These are phyloP conservation scores for Neurospora terricola DNA, from an alignment of 495 filamentous ascomycete species.

Conservation along the genomic window DNA sequence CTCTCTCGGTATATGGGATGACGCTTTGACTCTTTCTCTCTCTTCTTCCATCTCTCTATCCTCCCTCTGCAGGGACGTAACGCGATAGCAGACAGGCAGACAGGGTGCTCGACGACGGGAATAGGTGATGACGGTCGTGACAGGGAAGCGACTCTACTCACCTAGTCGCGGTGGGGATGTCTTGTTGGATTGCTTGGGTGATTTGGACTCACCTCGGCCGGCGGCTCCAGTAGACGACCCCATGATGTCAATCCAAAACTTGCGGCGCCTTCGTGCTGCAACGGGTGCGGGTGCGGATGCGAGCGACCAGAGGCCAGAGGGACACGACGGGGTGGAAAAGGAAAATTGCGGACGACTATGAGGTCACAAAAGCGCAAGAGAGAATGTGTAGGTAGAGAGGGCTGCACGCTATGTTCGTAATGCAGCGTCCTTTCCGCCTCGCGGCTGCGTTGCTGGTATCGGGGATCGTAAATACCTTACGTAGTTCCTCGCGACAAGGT, in stretches of 20 bases:
- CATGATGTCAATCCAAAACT: slow-evolving; percentile 33
- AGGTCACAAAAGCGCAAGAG: slow-evolving; percentile 21
- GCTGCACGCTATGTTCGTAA: slow-evolving; percentile 11
- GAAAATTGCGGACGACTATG: slow-evolving; percentile 16
- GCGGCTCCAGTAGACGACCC: slow-evolving; percentile 24
- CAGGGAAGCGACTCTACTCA: slow-evolving; percentile 13
- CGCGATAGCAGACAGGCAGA: not conserved
- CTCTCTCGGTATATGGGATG: not conserved
- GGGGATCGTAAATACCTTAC: slow-evolving; percentile 16
- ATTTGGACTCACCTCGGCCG: slow-evolving; percentile 26
- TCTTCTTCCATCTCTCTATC: not conserved
- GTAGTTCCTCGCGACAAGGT: slow-evolving; percentile 14
- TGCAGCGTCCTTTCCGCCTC: slow-evolving; percentile 15
- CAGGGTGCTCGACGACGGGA: not conserved
- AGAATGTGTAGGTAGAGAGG: slow-evolving; percentile 13
- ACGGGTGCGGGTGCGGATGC: not conserved
- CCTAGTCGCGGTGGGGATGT: slow-evolving; percentile 24
- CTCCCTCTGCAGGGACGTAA: not conserved
- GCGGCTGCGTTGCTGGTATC: slow-evolving; percentile 7
- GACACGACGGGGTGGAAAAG: slow-evolving; percentile 2
- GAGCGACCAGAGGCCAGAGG: not conserved
- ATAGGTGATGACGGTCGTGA: slow-evolving; percentile 2
- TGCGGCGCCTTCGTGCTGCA: slow-evolving; percentile 19
- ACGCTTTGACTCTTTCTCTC: not conserved
- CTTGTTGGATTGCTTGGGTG: slow-evolving; percentile 25